A percentile compares a stretch with the other conserved stretches of the same genome.
Conservation (phyloP, 257 asterid species). For the Hygrophila difformis region DNA sequence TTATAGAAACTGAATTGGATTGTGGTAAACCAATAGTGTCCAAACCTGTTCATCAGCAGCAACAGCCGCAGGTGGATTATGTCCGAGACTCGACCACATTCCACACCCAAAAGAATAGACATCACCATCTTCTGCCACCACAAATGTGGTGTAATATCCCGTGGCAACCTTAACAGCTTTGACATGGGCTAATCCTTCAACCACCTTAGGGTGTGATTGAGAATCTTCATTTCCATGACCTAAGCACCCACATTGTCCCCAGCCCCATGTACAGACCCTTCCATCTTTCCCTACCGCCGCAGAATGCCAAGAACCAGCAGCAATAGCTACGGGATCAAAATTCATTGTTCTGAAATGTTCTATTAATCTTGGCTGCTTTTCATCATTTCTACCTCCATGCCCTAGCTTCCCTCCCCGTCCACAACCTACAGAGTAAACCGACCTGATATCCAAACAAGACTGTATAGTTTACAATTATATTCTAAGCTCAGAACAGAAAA, state of each 20-base stretch:
- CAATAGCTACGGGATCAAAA: conserved; percentile 83
- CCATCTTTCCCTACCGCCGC: conserved; percentile 98
- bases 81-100: conserved; percentile 94
- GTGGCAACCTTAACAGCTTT: conserved; percentile 92
- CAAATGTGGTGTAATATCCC: conserved; percentile 92
- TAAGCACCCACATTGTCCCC: conserved; percentile 99
- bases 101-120: conserved; percentile 98
- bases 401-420: conserved; percentile 99
- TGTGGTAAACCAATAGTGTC: background rate
- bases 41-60: conserved; percentile 72
- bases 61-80: conserved; percentile 40
- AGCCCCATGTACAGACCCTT: conserved; percentile 98
- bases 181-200: conserved; percentile 60
- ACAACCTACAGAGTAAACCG: conserved; percentile 99
- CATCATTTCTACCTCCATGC: conserved; percentile 76
- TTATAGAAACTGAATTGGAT: background rate
- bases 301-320: conserved; percentile 99
- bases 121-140: conserved; percentile 74
- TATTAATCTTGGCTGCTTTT: conserved; percentile 81
- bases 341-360: conserved; percentile 65
- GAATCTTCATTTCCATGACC: conserved; percentile 98
- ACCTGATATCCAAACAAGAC: too few relatives aligned
- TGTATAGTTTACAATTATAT: too few relatives aligned
- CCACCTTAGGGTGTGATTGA: conserved; percentile 86
- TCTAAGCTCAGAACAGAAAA: background rate